phyloP scores from a whole-genome alignment of 202 grass and related monocot genomes.

The Panicum virgatum region DNA sequence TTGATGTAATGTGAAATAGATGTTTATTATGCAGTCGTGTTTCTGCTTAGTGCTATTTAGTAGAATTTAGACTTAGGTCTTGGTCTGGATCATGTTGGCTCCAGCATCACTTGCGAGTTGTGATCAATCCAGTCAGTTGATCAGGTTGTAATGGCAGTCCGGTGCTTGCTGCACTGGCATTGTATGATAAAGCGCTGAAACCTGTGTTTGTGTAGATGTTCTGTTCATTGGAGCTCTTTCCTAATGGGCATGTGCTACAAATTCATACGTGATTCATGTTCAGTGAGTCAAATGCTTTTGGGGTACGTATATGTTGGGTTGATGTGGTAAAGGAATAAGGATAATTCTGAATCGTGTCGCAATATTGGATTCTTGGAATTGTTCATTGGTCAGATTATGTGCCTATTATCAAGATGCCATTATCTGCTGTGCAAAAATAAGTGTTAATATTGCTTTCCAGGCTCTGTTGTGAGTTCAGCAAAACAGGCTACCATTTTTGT shows the following conservation, averaged over 20 bases:
- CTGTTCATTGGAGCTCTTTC: background rate
- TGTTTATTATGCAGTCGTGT: background rate
- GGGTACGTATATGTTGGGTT: background rate
- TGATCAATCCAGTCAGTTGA: constrained; percentile 51
- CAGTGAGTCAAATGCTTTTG: background rate
- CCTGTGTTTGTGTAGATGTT: background rate
- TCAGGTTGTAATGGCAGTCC: constrained; percentile 26
- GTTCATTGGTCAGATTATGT: background rate
- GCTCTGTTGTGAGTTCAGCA: background rate
- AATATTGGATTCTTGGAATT: background rate
- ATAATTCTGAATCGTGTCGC: background rate
- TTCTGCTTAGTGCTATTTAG: constrained; percentile 23
- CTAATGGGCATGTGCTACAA: background rate
- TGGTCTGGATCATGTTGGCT: constrained; percentile 25
- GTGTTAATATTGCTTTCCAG: background rate
- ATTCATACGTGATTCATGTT: background rate
- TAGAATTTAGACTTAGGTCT: constrained; percentile 29
- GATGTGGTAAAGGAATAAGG: background rate
- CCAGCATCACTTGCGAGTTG: background rate
- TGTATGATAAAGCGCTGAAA: constrained; percentile 29
- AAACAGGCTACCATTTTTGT: background rate
- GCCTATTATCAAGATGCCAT: background rate
- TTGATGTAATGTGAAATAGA: constrained; percentile 45
- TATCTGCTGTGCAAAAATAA: background rate
- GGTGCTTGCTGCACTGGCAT: constrained; percentile 25